These are phyloP conservation scores for Linnemannia hyalina DNA, from an alignment of 192 early-diverging fungal species.

Conservation along the genomic window DNA sequence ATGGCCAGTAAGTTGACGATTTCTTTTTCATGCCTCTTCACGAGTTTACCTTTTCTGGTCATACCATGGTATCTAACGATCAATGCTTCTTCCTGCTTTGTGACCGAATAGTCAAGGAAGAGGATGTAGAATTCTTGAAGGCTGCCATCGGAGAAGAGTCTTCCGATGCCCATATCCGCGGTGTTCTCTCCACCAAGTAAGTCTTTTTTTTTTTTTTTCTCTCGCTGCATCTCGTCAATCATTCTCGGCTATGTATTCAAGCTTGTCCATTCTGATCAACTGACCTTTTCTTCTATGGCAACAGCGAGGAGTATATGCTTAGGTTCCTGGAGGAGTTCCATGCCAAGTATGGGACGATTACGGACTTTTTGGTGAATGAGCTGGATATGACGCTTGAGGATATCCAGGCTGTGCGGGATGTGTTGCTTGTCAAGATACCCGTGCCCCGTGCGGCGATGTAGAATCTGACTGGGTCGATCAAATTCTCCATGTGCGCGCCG, in stretches of 20 bases:
- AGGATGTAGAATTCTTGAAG: constrained; percentile 52
- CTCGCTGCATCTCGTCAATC: not conserved
- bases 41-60: not conserved
- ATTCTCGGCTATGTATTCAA: not conserved
- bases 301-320: constrained; percentile 46
- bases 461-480: constrained; percentile 1
- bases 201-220: not conserved
- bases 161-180: constrained; percentile 33
- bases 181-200: constrained; percentile 50
- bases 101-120: constrained; percentile 36
- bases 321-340: constrained; percentile 58
- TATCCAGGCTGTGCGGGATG: constrained; percentile 53
- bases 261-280: not conserved
- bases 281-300: not conserved
- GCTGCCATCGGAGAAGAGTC: constrained; percentile 29
- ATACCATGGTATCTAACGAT: too few species aligned
- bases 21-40: not conserved
- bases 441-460: constrained; percentile 41
- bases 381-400: constrained; percentile 56
- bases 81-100: not conserved
- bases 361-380: constrained; percentile 58
- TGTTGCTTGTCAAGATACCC: constrained; percentile 59
- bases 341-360: constrained; percentile 63
- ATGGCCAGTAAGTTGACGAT: constrained; percentile 39
- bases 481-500: not conserved